Evolutionary conservation across 1,284 basidiomycete species (phyloP), one percentile per base, ranked within the genome.

Genomic region (Cerrena zonata): DNA sequence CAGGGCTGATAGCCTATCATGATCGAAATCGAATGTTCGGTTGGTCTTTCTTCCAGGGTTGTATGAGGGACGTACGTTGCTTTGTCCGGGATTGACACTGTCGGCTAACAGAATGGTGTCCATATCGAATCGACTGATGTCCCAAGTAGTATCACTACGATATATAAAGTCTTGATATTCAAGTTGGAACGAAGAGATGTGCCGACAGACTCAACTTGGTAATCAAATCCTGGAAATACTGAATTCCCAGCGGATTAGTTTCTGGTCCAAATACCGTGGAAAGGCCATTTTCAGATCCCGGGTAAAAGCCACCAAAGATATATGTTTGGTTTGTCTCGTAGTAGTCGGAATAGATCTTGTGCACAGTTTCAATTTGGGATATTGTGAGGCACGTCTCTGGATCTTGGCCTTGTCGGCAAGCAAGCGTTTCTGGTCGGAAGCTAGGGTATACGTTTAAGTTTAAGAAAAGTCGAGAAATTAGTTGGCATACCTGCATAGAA

Each of bases 351-450:
- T 64, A 70, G 12, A 70, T 61, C 13, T 64, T 57, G 23, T 54
- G 60, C 24, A 72, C 50, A 2, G 68, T 64, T 25, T 61, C 56
- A 18, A 69, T 64, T 53, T 72, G 69, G 3, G 58, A 47, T 11
- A 45, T 48, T 4, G 63, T 65, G n/a, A 71, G 57, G 48, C 70
- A 72, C 2, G 58, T 61, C 4, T 56, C 55, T 4, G 54, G 49
- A 45, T 62, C 60, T 38, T 59, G 52, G 26, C 56, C 58, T 7
- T 53, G 57, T 10, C 57, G 48, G 54, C 68, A 70, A 18, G 63
- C 54, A 2, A 69, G 50, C 0, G 55, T 57, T 41, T 65, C 62
- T 2, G 65, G 63, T 12, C 61, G 59, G 56, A 68, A 70, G 26
- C 59, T 58, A 24, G 0, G 4, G 18, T 19, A 21, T 5, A 25